These are phyloP conservation scores for Neolentinus lepideus DNA, from an alignment of 1,284 basidiomycete species.

Conservation along the genomic window DNA sequence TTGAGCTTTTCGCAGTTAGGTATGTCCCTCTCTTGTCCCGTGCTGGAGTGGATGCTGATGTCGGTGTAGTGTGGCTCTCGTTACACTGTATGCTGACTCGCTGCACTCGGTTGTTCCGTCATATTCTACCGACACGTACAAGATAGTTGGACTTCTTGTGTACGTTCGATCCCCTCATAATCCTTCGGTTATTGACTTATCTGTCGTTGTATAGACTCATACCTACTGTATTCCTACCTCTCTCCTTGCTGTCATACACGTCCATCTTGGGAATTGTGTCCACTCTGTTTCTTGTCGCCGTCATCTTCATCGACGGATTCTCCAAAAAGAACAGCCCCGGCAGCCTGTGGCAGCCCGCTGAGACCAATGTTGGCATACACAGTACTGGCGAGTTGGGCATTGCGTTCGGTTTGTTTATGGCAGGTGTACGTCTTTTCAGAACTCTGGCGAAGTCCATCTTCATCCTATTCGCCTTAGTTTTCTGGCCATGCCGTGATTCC, in stretches of 20 bases:
- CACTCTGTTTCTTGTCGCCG: slow-evolving; percentile 69
- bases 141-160: slow-evolving; percentile 69
- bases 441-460: neutral
- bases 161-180: slow-evolving; percentile 26
- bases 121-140: slow-evolving; percentile 68
- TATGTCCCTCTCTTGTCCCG: slow-evolving; percentile 20
- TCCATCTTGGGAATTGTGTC: slow-evolving; percentile 83
- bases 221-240: slow-evolving; percentile 79
- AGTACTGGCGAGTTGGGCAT: slow-evolving; percentile 58
- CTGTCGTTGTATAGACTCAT: slow-evolving; percentile 44
- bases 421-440: slow-evolving; percentile 55
- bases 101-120: slow-evolving; percentile 65
- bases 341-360: slow-evolving; percentile 70
- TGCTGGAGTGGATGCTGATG: neutral
- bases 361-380: slow-evolving; percentile 60
- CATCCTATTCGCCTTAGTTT: slow-evolving; percentile 42
- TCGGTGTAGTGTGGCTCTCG: slow-evolving; percentile 62
- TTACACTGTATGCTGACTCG: slow-evolving; percentile 85
- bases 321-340: slow-evolving; percentile 77
- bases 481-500: slow-evolving; percentile 93
- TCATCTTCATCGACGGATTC: slow-evolving; percentile 83
- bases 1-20: slow-evolving; percentile 81
- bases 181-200: neutral
- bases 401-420: slow-evolving; percentile 89
- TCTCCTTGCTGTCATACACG: slow-evolving; percentile 79